Conservation (phyloP, 1,284 basidiomycete species). For the Abortiporus biennis region DNA sequence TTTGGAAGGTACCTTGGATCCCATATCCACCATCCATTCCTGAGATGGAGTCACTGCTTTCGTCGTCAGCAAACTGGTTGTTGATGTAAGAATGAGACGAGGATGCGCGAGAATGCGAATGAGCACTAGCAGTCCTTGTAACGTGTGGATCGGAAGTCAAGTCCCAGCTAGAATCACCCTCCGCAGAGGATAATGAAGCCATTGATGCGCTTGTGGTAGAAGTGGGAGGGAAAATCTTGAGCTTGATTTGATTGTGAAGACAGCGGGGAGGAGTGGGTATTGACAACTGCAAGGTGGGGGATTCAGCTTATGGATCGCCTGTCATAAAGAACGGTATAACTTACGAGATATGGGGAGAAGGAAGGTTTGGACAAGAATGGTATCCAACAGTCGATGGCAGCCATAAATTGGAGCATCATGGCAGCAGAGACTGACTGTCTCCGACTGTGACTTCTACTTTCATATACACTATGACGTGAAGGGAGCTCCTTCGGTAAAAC, state of each 20-base stretch:
- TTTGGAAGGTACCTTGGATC: constrained; percentile 74
- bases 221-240: constrained; percentile 62
- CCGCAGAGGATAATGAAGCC: constrained; percentile 68
- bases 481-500: constrained; percentile 71
- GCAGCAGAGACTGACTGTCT: constrained; percentile 15
- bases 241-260: constrained; percentile 65
- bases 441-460: constrained; percentile 12
- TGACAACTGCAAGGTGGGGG: constrained; percentile 42
- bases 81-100: constrained; percentile 39
- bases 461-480: constrained; percentile 25
- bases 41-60: constrained; percentile 67
- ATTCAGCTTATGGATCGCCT: constrained; percentile 1
- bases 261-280: constrained; percentile 74
- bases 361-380: constrained; percentile 63
- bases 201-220: constrained; percentile 50
- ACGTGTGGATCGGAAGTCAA: constrained; percentile 73
- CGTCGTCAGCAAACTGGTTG: constrained; percentile 72
- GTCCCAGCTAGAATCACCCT: constrained; percentile 68
- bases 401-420: constrained; percentile 73
- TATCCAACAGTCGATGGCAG: constrained; percentile 68
- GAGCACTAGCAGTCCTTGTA: constrained; percentile 39
- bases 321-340: constrained; percentile 19
- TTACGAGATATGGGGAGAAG: constrained; percentile 62
- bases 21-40: constrained; percentile 55
- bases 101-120: constrained; percentile 43